Base-by-base conservation (phyloP, 768 basidiomycete genomes). In the Ephemerocybe angulata region DNA sequence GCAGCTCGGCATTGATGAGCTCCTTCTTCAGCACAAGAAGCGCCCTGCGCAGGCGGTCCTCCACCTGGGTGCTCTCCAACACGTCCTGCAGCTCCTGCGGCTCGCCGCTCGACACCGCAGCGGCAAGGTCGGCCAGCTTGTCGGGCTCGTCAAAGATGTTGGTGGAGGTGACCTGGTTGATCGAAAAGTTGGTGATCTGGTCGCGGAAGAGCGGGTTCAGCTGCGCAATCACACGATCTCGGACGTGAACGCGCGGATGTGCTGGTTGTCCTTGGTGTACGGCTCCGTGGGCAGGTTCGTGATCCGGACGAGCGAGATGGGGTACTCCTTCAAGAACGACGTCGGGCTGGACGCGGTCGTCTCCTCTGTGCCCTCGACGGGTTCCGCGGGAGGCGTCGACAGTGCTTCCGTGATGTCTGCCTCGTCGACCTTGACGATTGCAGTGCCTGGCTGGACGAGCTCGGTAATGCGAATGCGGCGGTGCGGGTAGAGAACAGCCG, bases 91-190 rank as follows among this genome's bases (percentile, higher is more conserved):
- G 77, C 64, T 98, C 97, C 52, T 81, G 72, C 8, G 94, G 89
- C 52, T 96, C 92, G 19, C 94, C 95, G 0, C 88, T 87, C 0
- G 90, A 93, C 0, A 98, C 94, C 0, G 95, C 95, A 0, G 97
- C 97, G 0, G 96, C 93, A 60, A 98, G 96, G 67, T 99, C 97
- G 0, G 95, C 96, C 24, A 98, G 84, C 66, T 94, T 94, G 69
- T 97, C 94, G 0, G 96, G 96, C 65, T 98, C 95, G 65, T 98
- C 94, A 62, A 98, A 98, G 53, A 97, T 90, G 71, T 93, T 97
- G 19, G 47, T 27, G 8, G 88, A 82, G 1, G 93, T 88, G 53
- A 92, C 84, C 67, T 96, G 93, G 67, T 89, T 88, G 70, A 96
- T 93, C 15, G 90, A 90, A 70, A 97, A 97, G 68, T 93, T 93